phyloP scores from a whole-genome alignment of 2,329 filamentous ascomycete species.

The Ascosphaera aggregata region DNA sequence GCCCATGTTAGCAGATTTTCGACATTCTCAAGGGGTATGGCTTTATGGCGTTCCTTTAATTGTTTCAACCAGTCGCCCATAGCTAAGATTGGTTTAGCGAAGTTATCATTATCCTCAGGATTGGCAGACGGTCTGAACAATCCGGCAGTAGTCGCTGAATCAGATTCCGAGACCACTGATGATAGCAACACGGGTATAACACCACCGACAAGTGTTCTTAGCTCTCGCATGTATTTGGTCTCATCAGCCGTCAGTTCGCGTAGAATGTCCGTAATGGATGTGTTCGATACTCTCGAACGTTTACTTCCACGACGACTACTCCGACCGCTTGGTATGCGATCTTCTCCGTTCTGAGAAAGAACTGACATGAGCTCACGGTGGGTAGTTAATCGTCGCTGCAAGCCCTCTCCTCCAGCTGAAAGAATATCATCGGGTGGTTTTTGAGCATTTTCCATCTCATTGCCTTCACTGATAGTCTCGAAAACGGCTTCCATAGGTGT shows the following conservation, averaged over 20 bases:
- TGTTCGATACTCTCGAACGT: constrained; percentile 39
- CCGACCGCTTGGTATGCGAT: constrained; percentile 10
- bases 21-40: constrained; percentile 50
- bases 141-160: constrained; percentile 37
- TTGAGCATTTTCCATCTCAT: too few species aligned
- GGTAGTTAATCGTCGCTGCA: constrained; percentile 61
- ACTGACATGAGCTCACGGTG: constrained; percentile 91
- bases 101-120: constrained; percentile 32
- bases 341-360: constrained; percentile 37
- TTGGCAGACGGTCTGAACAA: constrained; percentile 38
- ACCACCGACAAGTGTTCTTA: constrained; percentile 82
- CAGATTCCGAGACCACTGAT: constrained; percentile 53
- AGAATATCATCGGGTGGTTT: neutral
- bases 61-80: constrained; percentile 86
- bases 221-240: constrained; percentile 64
- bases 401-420: constrained; percentile 8
- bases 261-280: constrained; percentile 53
- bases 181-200: constrained; percentile 82
- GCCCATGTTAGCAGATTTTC: constrained; percentile 61
- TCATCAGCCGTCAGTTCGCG: constrained; percentile 66
- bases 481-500: neutral
- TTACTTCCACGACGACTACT: constrained; percentile 23
- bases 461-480: neutral
- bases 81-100: constrained; percentile 71
- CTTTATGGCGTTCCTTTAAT: constrained; percentile 55